Conservation (phyloP, 257 asterid genomes). For the Hygrophila difformis region DNA sequence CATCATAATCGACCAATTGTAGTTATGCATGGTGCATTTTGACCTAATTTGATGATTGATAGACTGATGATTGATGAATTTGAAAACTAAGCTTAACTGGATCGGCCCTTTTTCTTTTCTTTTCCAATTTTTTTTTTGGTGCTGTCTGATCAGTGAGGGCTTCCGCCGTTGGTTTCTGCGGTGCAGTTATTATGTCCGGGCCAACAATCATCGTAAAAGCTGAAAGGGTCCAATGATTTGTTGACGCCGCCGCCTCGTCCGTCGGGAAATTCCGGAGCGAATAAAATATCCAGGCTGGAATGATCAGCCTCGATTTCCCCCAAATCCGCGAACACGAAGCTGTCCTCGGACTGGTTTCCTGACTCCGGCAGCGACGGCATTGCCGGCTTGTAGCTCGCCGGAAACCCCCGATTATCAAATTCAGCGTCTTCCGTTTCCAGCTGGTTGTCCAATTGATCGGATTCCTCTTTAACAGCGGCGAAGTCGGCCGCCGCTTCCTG, state of each 20-base stretch:
- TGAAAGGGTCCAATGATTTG: conserved; percentile 47
- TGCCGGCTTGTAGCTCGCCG: conserved; percentile 46
- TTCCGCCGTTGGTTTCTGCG: conserved; percentile 5
- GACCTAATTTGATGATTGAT: no score
- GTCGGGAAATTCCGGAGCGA: conserved; percentile 37
- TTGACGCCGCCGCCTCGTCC: conserved; percentile 20
- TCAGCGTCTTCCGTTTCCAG: conserved; percentile 21
- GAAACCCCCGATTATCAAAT: conserved; percentile 24
- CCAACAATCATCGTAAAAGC: conserved; percentile 69
- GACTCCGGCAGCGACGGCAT: conserved; percentile 29
- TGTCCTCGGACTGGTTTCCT: conserved; percentile 40
- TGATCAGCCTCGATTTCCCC: conserved; percentile 56
- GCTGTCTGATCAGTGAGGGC: no score
- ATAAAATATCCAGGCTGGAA: conserved; percentile 40
- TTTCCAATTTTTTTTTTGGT: no score
- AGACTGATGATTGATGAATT: no score
- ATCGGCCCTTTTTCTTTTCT: conserved; percentile 17
- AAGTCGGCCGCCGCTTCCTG: background rate
- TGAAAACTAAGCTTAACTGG: no score
- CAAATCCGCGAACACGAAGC: conserved; percentile 67
- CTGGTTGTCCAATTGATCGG: conserved; percentile 15
- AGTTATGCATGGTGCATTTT: no score
- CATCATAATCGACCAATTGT: no score
- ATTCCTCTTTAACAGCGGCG: conserved; percentile 46
- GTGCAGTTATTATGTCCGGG: conserved; percentile 10